phyloP scores from a whole-genome alignment of 371 early-diverging fungal species.

The Dinochytrium kinnereticum region DNA sequence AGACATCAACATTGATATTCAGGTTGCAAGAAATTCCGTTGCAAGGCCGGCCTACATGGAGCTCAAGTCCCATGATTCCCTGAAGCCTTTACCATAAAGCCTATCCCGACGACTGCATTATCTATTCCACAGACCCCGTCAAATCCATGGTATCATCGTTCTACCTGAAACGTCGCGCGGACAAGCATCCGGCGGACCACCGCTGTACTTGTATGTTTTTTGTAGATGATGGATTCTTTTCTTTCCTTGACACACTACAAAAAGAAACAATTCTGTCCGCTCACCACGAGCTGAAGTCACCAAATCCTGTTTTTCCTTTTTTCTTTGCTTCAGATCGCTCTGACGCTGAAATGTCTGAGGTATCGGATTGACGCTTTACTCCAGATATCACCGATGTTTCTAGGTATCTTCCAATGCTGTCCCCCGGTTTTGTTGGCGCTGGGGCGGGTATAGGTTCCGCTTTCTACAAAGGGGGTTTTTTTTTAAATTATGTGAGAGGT shows the following conservation, averaged over 20 bases:
- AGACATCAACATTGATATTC: slow-evolving; percentile 91
- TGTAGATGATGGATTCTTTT: too few species aligned
- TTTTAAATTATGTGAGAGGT: too few species aligned
- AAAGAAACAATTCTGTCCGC: too few species aligned
- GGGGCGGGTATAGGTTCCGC: slow-evolving; percentile 18
- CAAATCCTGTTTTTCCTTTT: slow-evolving; percentile 44
- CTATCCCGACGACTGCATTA: too few species aligned
- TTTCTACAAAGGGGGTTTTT: background rate
- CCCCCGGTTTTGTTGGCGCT: slow-evolving; percentile 32
- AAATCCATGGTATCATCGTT: too few species aligned
- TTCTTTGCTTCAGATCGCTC: slow-evolving; percentile 22
- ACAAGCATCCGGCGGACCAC: too few species aligned
- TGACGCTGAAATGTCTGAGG: slow-evolving; percentile 24
- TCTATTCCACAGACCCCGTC: too few species aligned
- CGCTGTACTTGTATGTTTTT: too few species aligned
- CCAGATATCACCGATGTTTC: slow-evolving; percentile 24
- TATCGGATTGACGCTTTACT: slow-evolving; percentile 32
- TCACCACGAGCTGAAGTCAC: slow-evolving; percentile 67
- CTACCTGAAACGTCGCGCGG: too few species aligned
- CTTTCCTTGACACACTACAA: too few species aligned
- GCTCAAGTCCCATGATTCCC: slow-evolving; percentile 27
- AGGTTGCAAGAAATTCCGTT: slow-evolving; percentile 75
- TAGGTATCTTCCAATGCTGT: slow-evolving; percentile 74
- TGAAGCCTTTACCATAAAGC: slow-evolving; percentile 17
- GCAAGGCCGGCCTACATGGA: slow-evolving; percentile 55